Conservation (phyloP, 139 green algal species). For the Volvox africanus region DNA sequence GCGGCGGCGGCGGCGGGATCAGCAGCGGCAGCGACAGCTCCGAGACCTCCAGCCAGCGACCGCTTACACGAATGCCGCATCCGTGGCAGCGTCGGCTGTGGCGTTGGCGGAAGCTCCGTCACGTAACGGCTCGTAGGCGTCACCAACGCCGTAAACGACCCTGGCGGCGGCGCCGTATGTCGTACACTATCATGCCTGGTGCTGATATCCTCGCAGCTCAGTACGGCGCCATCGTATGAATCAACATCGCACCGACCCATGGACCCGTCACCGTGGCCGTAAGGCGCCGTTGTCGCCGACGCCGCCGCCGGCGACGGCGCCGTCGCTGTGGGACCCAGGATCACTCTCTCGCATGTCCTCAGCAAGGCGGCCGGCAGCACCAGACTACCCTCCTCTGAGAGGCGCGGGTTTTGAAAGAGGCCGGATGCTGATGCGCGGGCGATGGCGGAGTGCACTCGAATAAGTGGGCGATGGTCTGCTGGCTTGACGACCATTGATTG, state of each 20-base stretch:
- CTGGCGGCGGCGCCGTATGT: background rate
- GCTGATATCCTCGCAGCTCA: background rate
- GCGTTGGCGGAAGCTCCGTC: background rate
- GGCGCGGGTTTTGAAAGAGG: background rate
- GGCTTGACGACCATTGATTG: background rate
- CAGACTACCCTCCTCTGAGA: constrained; percentile 7
- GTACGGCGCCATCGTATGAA: background rate
- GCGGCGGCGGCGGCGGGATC: too few species aligned
- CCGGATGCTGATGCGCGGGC: background rate
- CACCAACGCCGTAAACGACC: background rate
- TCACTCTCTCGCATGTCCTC: background rate
- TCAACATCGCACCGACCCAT: background rate
- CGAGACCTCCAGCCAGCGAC: background rate
- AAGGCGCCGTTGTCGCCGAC: background rate
- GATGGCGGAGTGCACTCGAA: background rate
- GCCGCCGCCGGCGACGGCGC: background rate
- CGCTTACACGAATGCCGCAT: background rate
- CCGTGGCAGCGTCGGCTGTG: background rate
- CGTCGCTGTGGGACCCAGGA: background rate
- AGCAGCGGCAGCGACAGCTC: too few species aligned
- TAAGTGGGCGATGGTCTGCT: background rate
- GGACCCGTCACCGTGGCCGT: background rate
- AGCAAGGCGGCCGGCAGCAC: background rate
- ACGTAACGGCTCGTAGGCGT: background rate
- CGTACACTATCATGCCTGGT: too few species aligned